Base-by-base conservation (phyloP, 768 basidiomycete species). In the Antrodiella citrinella region DNA sequence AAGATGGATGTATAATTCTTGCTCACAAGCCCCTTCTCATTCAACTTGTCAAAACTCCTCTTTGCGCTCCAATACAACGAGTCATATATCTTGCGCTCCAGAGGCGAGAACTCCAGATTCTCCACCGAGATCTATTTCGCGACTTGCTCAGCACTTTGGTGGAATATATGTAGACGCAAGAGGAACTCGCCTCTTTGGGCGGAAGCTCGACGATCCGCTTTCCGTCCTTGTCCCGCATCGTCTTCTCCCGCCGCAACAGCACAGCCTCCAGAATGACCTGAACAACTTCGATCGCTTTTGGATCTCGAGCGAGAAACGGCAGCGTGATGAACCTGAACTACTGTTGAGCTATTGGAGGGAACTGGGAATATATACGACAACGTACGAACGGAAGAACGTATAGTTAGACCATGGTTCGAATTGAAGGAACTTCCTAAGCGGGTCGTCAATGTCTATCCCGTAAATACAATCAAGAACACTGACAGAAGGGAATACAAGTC, bases 201-300 rank as follows among this genome's bases (percentile, higher is more conserved):
- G 94, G 94, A 4, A 98, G 69, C 40, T 92, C 82, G 1, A 97
- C 91, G 43, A 98, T 96, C 47, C 73, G 79, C 48, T 88, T 85
- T 7, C 95, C 95, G 56, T 91, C 80, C 26, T 67, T 72, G 66
- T 94, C 94, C 30, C 80, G 79, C 90, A 93, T 95, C 48, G 79
- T 84, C 72, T 98, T 98, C 66, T 97, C 94, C 54, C 95, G 78
- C 12, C 95, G 78, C 5, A 98, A 72, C 4, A 98, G 71, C 45
- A 91, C 76, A 26, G 82, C 90, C 64, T 95, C 91, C 15, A 97
- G 73, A 52, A 97, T 93, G 51, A 93, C 86, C 67, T 97, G 94
- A 0, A 97, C 92, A 41, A 97, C 84, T 59, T 95, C 91, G 44
- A 97, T 86, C 0, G 91, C 94, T 61, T 92, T 93, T 0, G 89